A percentile compares a stretch with the other conserved stretches of the same genome.
Conservation (phyloP, 257 asterid species). For the Ballota nigra region DNA sequence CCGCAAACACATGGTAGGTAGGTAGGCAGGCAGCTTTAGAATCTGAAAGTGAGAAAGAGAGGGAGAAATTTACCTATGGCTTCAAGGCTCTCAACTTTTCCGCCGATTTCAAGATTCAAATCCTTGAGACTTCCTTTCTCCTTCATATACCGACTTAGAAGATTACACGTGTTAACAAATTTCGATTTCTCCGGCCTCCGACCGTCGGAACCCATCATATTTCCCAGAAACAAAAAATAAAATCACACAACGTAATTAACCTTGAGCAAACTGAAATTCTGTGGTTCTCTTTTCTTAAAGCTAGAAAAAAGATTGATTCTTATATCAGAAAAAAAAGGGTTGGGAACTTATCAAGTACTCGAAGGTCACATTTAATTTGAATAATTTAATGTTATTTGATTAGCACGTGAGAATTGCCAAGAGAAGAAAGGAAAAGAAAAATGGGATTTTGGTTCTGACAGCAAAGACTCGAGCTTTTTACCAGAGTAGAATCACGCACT, state of each 20-base stretch:
- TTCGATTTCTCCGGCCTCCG: constrained; percentile 41
- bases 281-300: background rate
- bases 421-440: background rate
- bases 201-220: constrained; percentile 24
- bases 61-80: constrained; percentile 30
- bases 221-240: background rate
- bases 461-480: too few relatives aligned
- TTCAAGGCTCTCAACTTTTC: constrained; percentile 40
- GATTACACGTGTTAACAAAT: constrained; percentile 63
- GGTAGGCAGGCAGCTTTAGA: background rate
- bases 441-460: background rate
- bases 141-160: constrained; percentile 59
- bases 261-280: too few relatives aligned
- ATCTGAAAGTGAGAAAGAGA: too few relatives aligned
- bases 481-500: too few relatives aligned
- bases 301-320: background rate
- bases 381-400: background rate
- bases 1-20: background rate
- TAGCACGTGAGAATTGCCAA: constrained; percentile 33
- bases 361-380: background rate
- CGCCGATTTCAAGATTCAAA: constrained; percentile 53
- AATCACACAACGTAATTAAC: too few relatives aligned
- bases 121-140: constrained; percentile 51
- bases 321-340: too few relatives aligned
- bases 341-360: constrained; percentile 6